phyloP scores from a whole-genome alignment of 768 basidiomycete genomes.

The Dendrothele bispora region DNA sequence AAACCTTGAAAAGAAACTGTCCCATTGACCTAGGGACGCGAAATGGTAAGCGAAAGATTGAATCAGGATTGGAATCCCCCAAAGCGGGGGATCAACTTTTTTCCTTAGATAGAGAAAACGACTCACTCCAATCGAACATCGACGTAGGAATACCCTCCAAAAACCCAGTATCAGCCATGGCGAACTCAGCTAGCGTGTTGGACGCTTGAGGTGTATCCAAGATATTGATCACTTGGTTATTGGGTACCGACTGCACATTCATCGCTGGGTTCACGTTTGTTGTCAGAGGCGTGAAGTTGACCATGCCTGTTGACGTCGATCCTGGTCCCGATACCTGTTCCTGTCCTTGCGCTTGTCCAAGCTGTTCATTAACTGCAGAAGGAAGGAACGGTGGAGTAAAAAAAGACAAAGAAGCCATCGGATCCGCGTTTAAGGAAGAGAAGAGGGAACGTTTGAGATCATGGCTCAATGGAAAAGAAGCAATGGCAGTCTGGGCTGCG shows the following conservation, averaged over 20 bases:
- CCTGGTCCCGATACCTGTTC: neutral
- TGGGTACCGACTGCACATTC: constrained; percentile 46
- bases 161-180: constrained; percentile 65
- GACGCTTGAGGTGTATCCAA: constrained; percentile 61
- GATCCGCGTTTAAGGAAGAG: neutral
- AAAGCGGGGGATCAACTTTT: constrained; percentile 6
- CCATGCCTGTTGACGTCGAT: constrained; percentile 34
- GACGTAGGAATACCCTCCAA: constrained; percentile 79
- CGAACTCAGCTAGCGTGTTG: constrained; percentile 59
- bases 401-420: constrained; percentile 30
- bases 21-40: constrained; percentile 67
- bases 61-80: constrained; percentile 1
- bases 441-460: neutral
- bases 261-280: constrained; percentile 77
- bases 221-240: constrained; percentile 74
- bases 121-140: constrained; percentile 87
- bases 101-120: constrained; percentile 5
- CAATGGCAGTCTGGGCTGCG: constrained; percentile 9
- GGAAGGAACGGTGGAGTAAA: constrained; percentile 35
- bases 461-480: neutral
- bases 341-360: neutral
- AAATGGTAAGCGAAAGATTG: neutral
- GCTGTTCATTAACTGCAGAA: constrained; percentile 12
- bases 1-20: constrained; percentile 74
- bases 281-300: constrained; percentile 53